phyloP scores from a whole-genome alignment of 805 yeast genomes.

The Nakazawaea siamensis region DNA sequence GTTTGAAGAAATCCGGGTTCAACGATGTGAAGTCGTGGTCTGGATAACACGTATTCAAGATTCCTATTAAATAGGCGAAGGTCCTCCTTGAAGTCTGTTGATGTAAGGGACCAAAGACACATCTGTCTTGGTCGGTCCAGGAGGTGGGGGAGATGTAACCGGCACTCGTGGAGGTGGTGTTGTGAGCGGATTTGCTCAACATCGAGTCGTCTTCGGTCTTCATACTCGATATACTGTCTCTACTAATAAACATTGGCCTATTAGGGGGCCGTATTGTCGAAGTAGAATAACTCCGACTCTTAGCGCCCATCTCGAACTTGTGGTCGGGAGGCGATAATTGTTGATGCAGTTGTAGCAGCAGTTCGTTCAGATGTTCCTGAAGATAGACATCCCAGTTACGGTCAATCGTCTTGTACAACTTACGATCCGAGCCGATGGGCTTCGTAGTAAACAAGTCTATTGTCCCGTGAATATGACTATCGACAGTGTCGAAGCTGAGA shows the following conservation, averaged over 20 bases:
- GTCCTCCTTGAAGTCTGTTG: constrained; percentile 81
- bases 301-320: background rate
- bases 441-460: constrained; percentile 93
- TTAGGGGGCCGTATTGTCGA: constrained; percentile 3
- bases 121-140: constrained; percentile 1
- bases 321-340: constrained; percentile 5
- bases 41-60: constrained; percentile 86
- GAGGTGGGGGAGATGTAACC: constrained; percentile 10
- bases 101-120: constrained; percentile 75
- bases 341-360: constrained; percentile 1
- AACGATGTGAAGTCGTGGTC: constrained; percentile 90
- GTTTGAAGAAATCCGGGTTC: constrained; percentile 68
- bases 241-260: constrained; percentile 4
- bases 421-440: constrained; percentile 84
- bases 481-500: constrained; percentile 68
- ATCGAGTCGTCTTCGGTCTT: background rate
- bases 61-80: constrained; percentile 85
- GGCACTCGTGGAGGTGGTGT: constrained; percentile 1
- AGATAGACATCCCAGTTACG: constrained; percentile 57
- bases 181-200: constrained; percentile 9
- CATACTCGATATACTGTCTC: background rate
- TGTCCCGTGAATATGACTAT: constrained; percentile 75
- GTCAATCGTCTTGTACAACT: constrained; percentile 81
- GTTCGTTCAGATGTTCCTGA: constrained; percentile 28
- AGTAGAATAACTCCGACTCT: constrained; percentile 8